Evolutionary conservation across 176 grass and related monocot species (phyloP).

Genomic region (Melocanna baccifera): DNA sequence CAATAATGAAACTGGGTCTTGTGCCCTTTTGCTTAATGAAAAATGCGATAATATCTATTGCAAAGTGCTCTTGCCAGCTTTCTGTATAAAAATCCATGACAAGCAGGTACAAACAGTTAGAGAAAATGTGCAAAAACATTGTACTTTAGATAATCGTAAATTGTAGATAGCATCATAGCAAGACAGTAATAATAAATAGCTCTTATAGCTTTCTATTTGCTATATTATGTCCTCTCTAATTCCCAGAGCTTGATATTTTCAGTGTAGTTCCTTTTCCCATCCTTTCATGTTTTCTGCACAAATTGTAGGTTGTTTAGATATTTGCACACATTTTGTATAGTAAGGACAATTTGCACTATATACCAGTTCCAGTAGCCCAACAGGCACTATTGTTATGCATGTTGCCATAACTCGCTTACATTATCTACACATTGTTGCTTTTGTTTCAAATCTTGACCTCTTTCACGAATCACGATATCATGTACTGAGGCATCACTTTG

Average conservation of each 20-base stretch:
- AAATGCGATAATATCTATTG: background rate
- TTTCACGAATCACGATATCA: background rate
- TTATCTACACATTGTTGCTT: background rate
- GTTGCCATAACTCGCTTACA: background rate
- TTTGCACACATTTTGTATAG: background rate
- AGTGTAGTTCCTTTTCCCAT: background rate
- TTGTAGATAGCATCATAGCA: background rate
- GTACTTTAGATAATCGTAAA: background rate
- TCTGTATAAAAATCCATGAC: background rate
- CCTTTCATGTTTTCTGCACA: background rate
- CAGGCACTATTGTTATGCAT: background rate
- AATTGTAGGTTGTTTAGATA: background rate
- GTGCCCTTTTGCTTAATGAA: background rate
- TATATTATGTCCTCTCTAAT: background rate
- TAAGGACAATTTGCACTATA: background rate
- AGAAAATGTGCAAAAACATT: background rate
- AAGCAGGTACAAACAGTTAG: background rate
- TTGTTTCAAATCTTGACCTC: background rate
- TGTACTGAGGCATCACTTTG: background rate
- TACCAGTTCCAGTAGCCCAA: background rate
- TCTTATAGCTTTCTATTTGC: background rate
- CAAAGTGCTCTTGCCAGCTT: background rate
- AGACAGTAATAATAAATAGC: background rate
- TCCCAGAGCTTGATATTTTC: background rate
- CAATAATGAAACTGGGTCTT: background rate